phyloP scores from a whole-genome alignment of 139 green algal genomes.

The Tetradesmus lagerheimii region DNA sequence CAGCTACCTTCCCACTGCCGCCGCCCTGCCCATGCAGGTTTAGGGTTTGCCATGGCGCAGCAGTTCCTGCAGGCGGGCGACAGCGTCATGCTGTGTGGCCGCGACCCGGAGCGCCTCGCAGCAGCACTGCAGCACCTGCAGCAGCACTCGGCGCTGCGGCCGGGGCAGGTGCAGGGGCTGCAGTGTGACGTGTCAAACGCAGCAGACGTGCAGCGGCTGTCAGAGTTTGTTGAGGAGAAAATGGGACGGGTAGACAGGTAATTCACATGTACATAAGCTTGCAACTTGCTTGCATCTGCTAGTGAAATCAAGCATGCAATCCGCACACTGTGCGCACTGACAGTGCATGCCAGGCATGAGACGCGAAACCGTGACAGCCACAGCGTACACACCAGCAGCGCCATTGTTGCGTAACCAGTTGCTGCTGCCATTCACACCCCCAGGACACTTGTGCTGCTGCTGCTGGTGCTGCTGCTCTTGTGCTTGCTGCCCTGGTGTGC shows the following conservation, averaged over 20 bases:
- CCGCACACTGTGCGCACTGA: too few relatives aligned
- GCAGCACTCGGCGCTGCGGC: conserved; percentile 14
- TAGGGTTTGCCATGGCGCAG: conserved; percentile 70
- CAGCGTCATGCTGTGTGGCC: conserved; percentile 63
- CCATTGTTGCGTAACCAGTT: background rate
- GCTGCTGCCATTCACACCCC: too few relatives aligned
- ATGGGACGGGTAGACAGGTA: conserved; percentile 66
- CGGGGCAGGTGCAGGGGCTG: conserved; percentile 43
- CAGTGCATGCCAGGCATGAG: too few relatives aligned
- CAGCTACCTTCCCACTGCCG: too few relatives aligned
- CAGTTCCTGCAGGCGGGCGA: conserved; percentile 74
- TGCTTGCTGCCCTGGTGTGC: background rate
- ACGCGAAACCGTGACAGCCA: too few relatives aligned
- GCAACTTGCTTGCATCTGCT: too few relatives aligned
- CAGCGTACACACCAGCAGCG: background rate
- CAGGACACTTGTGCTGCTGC: too few relatives aligned
- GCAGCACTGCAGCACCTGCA: conserved; percentile 51
- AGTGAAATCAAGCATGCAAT: too few relatives aligned
- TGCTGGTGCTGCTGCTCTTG: conserved; percentile 23
- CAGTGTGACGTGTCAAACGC: conserved; percentile 56
- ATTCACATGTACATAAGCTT: too few relatives aligned
- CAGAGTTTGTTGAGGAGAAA: conserved; percentile 40
- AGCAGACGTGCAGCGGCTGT: conserved; percentile 61
- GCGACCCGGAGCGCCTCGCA: conserved; percentile 48
- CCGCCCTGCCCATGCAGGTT: conserved; percentile 27